Evolutionary conservation across 208 protist genomes (phyloP).

Genomic region (Leishmania lainsoni): DNA sequence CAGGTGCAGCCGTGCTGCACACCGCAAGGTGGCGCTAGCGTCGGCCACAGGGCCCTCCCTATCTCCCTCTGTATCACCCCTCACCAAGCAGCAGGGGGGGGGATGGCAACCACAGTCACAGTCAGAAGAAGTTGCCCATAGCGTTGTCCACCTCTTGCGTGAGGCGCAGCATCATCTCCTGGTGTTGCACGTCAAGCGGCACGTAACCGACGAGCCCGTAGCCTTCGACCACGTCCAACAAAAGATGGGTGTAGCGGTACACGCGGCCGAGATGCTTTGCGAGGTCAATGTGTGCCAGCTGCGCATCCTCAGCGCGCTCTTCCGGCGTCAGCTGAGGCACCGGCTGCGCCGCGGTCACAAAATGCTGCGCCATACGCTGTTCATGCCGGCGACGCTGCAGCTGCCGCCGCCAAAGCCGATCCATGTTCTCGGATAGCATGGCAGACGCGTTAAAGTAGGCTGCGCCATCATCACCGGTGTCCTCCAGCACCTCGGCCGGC

Average conservation of each 20-base stretch:
- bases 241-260: constrained; percentile 75
- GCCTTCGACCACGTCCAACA: constrained; percentile 95
- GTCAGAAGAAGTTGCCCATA: constrained; percentile 74
- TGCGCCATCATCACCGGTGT: constrained; percentile 74
- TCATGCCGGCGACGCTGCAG: constrained; percentile 50
- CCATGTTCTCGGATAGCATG: constrained; percentile 84
- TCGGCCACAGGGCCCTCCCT: neutral
- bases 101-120: too few species aligned
- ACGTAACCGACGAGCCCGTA: constrained; percentile 94
- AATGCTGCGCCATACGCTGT: constrained; percentile 48
- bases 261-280: constrained; percentile 61
- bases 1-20: neutral
- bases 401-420: constrained; percentile 74
- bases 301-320: constrained; percentile 53
- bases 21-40: neutral
- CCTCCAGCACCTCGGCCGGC: constrained; percentile 63
- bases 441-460: constrained; percentile 53
- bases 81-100: neutral
- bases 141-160: constrained; percentile 87
- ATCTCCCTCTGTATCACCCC: neutral
- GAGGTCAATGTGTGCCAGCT: constrained; percentile 42
- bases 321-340: constrained; percentile 35
- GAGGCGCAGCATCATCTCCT: constrained; percentile 86
- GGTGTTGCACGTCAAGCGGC: constrained; percentile 85
- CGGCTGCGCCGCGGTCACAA: constrained; percentile 30